A percentile compares a stretch with the other conserved stretches of the same genome.
Evolutionary conservation across 768 basidiomycete genomes (phyloP).

Genomic region (Agrocybe chaxingu): DNA sequence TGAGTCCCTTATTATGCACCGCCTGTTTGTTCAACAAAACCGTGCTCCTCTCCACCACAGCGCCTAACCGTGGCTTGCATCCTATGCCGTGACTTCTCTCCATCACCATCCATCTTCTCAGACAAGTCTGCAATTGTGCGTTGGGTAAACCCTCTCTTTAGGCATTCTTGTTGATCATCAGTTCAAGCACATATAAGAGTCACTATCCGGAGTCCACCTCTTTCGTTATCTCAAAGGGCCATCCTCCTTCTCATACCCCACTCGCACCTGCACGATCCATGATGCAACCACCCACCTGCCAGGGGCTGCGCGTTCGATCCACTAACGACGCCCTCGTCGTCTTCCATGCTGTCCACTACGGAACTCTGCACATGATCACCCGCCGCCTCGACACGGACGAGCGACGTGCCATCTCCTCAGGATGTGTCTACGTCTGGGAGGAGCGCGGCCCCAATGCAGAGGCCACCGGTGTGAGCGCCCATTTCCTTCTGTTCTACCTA

Average conservation of each 20-base stretch:
- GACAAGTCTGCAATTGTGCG: too few species aligned
- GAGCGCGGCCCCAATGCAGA: slow-evolving; percentile 70
- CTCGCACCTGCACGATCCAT: background rate
- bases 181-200: too few species aligned
- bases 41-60: too few species aligned
- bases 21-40: too few species aligned
- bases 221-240: background rate
- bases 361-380: slow-evolving; percentile 61
- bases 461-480: slow-evolving; percentile 53
- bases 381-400: slow-evolving; percentile 77
- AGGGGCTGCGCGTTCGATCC: slow-evolving; percentile 57
- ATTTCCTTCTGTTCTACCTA: slow-evolving; percentile 1
- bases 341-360: slow-evolving; percentile 66
- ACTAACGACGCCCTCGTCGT: slow-evolving; percentile 68
- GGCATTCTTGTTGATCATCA: slow-evolving; percentile 1
- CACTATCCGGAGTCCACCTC: too few species aligned
- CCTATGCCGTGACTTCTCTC: too few species aligned
- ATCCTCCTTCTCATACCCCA: background rate
- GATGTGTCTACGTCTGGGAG: slow-evolving; percentile 82
- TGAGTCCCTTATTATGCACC: too few species aligned
- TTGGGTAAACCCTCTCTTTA: too few species aligned
- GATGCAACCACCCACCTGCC: slow-evolving; percentile 72
- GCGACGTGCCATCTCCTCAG: slow-evolving; percentile 63
- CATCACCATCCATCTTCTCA: too few species aligned
- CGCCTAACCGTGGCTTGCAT: too few species aligned